Percentiles rank a stretch among this genome's conserved stretches.
Evolutionary conservation across 495 filamentous ascomycete species (phyloP).

Genomic region (Penicillium flavigenum): DNA sequence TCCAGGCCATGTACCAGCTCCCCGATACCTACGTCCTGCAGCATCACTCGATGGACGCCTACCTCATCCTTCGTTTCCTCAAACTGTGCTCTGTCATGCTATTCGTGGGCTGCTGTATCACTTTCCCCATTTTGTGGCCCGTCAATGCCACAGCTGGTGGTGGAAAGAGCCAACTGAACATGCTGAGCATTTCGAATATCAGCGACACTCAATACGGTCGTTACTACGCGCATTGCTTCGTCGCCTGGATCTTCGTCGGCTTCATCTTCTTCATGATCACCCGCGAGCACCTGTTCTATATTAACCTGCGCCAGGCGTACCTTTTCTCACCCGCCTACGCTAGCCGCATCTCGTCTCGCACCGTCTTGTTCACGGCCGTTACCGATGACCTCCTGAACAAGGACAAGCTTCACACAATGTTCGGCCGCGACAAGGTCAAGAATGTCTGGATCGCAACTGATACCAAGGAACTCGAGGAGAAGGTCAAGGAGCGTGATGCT

Average conservation of each 20-base stretch:
- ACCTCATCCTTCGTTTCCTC: slow-evolving; percentile 82
- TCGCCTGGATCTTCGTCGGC: slow-evolving; percentile 74
- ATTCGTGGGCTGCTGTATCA: slow-evolving; percentile 77
- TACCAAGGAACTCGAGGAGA: slow-evolving; percentile 75
- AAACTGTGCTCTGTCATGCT: slow-evolving; percentile 69
- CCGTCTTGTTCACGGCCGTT: slow-evolving; percentile 88
- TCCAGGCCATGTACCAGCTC: slow-evolving; percentile 71
- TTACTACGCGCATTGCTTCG: slow-evolving; percentile 74
- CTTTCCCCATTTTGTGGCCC: slow-evolving; percentile 83
- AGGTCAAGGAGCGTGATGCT: slow-evolving; percentile 81
- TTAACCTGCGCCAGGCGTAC: slow-evolving; percentile 95
- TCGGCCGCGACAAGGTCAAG: slow-evolving; percentile 69
- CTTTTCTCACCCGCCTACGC: slow-evolving; percentile 83
- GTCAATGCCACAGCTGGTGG: slow-evolving; percentile 74
- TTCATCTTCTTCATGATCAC: slow-evolving; percentile 89
- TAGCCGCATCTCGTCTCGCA: slow-evolving; percentile 87
- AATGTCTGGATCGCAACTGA: slow-evolving; percentile 85
- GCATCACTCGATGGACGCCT: slow-evolving; percentile 86
- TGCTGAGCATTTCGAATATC: slow-evolving; percentile 78
- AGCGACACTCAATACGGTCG: slow-evolving; percentile 50
- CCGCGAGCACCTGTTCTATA: slow-evolving; percentile 88
- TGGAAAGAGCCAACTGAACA: slow-evolving; percentile 64
- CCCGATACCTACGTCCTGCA: slow-evolving; percentile 83
- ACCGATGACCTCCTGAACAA: slow-evolving; percentile 72
- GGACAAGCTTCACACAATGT: slow-evolving; percentile 72